Evolutionary conservation across 768 basidiomycete genomes (phyloP).

Genomic region (Auricularia sp.): DNA sequence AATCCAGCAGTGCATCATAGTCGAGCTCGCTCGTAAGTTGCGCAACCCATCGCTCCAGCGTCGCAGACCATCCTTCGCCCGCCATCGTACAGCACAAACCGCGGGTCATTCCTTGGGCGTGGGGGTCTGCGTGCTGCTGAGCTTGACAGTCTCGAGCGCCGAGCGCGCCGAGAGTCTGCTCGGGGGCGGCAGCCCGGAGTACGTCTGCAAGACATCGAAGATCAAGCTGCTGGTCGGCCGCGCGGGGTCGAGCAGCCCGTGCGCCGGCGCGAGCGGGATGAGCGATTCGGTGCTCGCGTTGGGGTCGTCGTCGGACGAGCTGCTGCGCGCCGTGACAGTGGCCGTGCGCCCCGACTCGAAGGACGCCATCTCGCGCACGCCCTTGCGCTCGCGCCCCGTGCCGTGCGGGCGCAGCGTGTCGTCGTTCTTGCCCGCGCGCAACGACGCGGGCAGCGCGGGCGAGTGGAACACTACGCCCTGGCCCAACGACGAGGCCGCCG

Average conservation of each 20-base stretch:
- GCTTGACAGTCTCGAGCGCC: slow-evolving; percentile 59
- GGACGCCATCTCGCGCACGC: slow-evolving; percentile 73
- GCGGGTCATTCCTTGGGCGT: slow-evolving; percentile 78
- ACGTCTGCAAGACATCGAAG: slow-evolving; percentile 75
- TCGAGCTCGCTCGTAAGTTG: slow-evolving; percentile 80
- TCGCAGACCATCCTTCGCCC: slow-evolving; percentile 61
- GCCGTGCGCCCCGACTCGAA: slow-evolving; percentile 79
- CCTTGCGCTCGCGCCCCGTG: slow-evolving; percentile 34
- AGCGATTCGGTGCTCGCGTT: not conserved
- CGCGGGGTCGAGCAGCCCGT: not conserved
- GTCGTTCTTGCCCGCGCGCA: not conserved
- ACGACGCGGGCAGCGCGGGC: slow-evolving; percentile 34
- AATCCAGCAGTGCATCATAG: slow-evolving; percentile 79
- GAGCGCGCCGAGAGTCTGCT: slow-evolving; percentile 45
- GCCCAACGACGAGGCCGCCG: slow-evolving; percentile 46
- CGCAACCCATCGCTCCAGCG: slow-evolving; percentile 88
- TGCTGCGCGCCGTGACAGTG: slow-evolving; percentile 10
- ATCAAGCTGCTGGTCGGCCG: slow-evolving; percentile 44
- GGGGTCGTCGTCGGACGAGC: not conserved
- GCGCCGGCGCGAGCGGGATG: not conserved
- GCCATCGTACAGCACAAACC: slow-evolving; percentile 61
- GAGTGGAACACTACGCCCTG: slow-evolving; percentile 51
- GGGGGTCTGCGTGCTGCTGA: slow-evolving; percentile 38
- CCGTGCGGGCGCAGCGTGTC: slow-evolving; percentile 18
- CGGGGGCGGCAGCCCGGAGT: slow-evolving; percentile 68